Percentiles rank a stretch among this genome's conserved stretches.
Conservation (phyloP, 2,329 filamentous ascomycete genomes). For the Aureobasidium zeae region DNA sequence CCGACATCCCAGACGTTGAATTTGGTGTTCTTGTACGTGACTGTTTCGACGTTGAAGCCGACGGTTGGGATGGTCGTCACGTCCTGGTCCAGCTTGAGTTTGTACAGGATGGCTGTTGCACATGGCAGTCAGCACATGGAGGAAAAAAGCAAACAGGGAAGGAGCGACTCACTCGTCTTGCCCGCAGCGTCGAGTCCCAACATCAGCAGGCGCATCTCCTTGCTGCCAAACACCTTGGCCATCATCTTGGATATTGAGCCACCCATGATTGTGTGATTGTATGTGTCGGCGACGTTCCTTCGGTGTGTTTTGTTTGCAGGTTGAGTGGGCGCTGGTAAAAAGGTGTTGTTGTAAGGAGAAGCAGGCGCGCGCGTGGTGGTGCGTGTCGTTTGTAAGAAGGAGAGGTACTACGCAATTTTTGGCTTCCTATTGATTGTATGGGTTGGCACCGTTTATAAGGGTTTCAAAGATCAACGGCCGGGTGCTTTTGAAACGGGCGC, state of each 20-base stretch:
- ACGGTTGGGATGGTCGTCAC: conserved; percentile 99
- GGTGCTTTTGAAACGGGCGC: conserved; percentile 14
- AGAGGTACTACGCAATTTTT: conserved; percentile 12
- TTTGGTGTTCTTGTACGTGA: conserved; percentile 99
- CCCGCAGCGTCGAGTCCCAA: conserved; percentile 92
- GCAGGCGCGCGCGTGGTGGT: neutral
- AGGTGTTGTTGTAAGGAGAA: neutral
- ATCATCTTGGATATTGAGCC: conserved; percentile 87
- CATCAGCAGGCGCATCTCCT: conserved; percentile 98
- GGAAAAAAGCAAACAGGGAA: neutral
- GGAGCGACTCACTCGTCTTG: conserved; percentile 64
- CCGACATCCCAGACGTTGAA: conserved; percentile 99
- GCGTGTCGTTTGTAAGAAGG: neutral
- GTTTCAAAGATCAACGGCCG: conserved; percentile 12
- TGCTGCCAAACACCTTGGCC: conserved; percentile 98
- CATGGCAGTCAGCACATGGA: neutral
- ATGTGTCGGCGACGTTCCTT: conserved; percentile 1
- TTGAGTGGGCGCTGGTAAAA: neutral
- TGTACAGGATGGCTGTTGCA: conserved; percentile 79
- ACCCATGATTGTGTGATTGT: conserved; percentile 68
- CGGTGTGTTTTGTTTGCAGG: neutral
- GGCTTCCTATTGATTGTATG: neutral
- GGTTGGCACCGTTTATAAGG: neutral
- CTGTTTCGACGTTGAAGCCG: conserved; percentile 99
- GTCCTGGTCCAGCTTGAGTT: conserved; percentile 98